phyloP scores from a whole-genome alignment of 2,329 filamentous ascomycete genomes.

The Colletotrichum costaricense region DNA sequence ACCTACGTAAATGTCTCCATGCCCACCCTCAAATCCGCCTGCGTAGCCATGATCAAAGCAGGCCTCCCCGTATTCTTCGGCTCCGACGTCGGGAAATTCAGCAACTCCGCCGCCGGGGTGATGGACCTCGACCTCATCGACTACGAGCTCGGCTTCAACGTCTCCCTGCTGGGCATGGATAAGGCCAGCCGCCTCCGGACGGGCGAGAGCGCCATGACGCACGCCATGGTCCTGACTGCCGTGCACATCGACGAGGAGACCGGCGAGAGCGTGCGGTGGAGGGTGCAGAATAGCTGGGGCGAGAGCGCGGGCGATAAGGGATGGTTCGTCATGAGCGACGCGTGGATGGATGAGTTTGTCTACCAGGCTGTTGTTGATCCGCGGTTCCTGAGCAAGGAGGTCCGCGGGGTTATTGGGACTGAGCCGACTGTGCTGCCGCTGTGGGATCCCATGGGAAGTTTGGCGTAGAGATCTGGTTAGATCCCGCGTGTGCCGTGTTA shows the following conservation, averaged over 20 bases:
- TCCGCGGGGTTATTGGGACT: constrained; percentile 77
- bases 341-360: constrained; percentile 83
- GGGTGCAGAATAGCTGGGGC: constrained; percentile 91
- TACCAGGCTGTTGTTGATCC: constrained; percentile 90
- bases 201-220: constrained; percentile 86
- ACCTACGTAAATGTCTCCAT: constrained; percentile 89
- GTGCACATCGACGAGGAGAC: constrained; percentile 80
- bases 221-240: constrained; percentile 91
- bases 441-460: constrained; percentile 84
- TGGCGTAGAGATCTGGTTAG: constrained; percentile 60
- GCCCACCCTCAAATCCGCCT: constrained; percentile 75
- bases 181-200: constrained; percentile 81
- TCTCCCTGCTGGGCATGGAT: constrained; percentile 76
- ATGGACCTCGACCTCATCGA: constrained; percentile 85
- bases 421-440: constrained; percentile 77
- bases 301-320: constrained; percentile 76
- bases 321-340: constrained; percentile 91
- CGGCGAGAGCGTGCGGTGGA: constrained; percentile 74
- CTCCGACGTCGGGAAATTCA: constrained; percentile 87
- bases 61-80: constrained; percentile 91
- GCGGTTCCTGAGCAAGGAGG: constrained; percentile 70
- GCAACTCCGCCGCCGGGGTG: constrained; percentile 74
- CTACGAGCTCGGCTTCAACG: constrained; percentile 86
- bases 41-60: constrained; percentile 80
- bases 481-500: background rate